Base-by-base conservation (phyloP, 2,329 filamentous ascomycete species). In the Pseudogymnoascus verrucosus region DNA sequence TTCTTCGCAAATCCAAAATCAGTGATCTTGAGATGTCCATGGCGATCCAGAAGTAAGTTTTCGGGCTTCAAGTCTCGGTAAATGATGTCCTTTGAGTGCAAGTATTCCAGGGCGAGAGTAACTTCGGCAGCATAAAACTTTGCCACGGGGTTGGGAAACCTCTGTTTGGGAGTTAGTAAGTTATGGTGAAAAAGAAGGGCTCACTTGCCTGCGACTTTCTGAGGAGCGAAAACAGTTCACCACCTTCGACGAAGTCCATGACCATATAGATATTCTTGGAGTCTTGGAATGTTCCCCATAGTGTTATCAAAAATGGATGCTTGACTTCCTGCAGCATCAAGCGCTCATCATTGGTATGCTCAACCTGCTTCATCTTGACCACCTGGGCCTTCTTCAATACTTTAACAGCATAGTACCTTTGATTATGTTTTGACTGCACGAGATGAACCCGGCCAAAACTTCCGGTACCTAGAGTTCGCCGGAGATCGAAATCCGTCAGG, bases 341-440 rank as follows among this genome's bases (percentile, higher is more conserved):
- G 69, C 95, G 85, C 80, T 99, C 95, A 77, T 99, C 95, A 74
- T 99, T 99, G 69, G 95, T 99, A 79, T 99, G 95, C 78, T 99
- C 95, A 65, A 99, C 92, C 78, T 99, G 95, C 84, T 99, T 99
- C 95, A 99, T 98, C 81, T 96, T 96, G 76, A 99, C 92, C 63
- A 99, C 93, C 78, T 99, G 95, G 60, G 88, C 88, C 83, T 99
- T 99, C 77, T 99, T 99, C 77, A 99, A 80, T 68, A 99, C 95
- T 80, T 99, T 99, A 78, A 99, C 89, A 54, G 95, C 95, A 78
- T 99, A 99, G 81, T 93, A 99, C 66, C 95, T 88, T 78, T 96
- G 90, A 77, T 99, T 99, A 79, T 99, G 95, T 77, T 93, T 95
- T 68, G 93, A 97, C 78, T 98, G 95, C 62, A 98, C 95, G 65